phyloP scores from a whole-genome alignment of 345 rosid species.

The Crucihimalaya himalaica region DNA sequence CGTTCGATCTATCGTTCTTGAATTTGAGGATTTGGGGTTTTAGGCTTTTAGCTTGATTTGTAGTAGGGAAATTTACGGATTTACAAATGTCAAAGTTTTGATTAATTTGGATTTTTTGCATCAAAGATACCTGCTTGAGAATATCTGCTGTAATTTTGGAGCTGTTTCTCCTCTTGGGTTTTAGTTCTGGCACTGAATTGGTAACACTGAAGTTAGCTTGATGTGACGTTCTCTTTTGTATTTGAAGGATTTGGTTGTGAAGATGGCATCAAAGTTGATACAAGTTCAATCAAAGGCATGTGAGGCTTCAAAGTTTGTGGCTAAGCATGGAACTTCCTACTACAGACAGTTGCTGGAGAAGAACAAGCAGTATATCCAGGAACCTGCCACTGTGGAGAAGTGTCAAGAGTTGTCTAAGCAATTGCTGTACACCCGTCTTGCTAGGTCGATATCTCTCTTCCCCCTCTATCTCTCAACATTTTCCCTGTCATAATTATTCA shows the following conservation, averaged over 20 bases:
- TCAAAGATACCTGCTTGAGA: not conserved
- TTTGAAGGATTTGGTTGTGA: slow-evolving; percentile 39
- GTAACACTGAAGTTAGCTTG: not conserved
- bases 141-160: not conserved
- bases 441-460: slow-evolving; percentile 52
- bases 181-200: not conserved
- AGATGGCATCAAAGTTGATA: slow-evolving; percentile 64
- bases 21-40: slow-evolving; percentile 6
- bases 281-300: slow-evolving; percentile 73
- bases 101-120: not conserved
- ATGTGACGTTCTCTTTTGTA: not conserved
- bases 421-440: slow-evolving; percentile 82
- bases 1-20: slow-evolving; percentile 26
- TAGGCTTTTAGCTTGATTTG: slow-evolving; percentile 9
- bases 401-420: slow-evolving; percentile 77
- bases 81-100: not conserved
- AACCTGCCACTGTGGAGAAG: slow-evolving; percentile 76
- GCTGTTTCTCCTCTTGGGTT: not conserved
- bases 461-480: not conserved
- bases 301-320: slow-evolving; percentile 64
- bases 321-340: slow-evolving; percentile 74
- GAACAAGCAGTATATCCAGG: slow-evolving; percentile 81
- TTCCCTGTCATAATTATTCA: not conserved
- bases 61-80: not conserved
- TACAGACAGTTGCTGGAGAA: slow-evolving; percentile 76